Conservation (phyloP, 352 stramenopile species). For the Phytophthora constricta region DNA sequence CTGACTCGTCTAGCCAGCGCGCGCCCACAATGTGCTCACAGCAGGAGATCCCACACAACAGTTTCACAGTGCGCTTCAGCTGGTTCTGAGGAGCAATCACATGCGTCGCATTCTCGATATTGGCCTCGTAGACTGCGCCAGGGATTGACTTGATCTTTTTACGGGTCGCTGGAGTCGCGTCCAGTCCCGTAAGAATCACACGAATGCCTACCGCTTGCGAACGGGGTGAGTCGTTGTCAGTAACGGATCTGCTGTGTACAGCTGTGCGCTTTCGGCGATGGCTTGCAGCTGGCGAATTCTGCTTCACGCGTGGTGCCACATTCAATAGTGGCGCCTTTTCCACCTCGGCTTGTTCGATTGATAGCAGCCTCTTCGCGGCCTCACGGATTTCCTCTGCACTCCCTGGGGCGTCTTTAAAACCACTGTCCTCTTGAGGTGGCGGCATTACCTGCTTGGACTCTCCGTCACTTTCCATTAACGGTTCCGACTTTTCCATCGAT, state of each 20-base stretch:
- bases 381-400: not conserved
- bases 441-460: not conserved
- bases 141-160: slow-evolving; percentile 56
- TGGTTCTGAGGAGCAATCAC: slow-evolving; percentile 49
- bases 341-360: not conserved
- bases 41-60: slow-evolving; percentile 63
- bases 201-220: slow-evolving; percentile 37
- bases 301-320: not conserved
- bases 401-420: not conserved
- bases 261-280: slow-evolving; percentile 18
- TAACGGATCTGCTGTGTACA: slow-evolving; percentile 13
- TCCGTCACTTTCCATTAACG: not conserved
- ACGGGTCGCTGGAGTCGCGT: slow-evolving; percentile 41
- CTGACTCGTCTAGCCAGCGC: slow-evolving; percentile 56
- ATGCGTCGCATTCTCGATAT: slow-evolving; percentile 55
- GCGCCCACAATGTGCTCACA: slow-evolving; percentile 57
- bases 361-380: not conserved
- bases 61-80: slow-evolving; percentile 66
- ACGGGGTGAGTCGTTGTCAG: slow-evolving; percentile 15
- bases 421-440: not conserved
- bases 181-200: slow-evolving; percentile 58
- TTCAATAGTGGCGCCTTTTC: not conserved
- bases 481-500: slow-evolving; percentile 2
- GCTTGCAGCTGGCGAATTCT: slow-evolving; percentile 8
- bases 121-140: slow-evolving; percentile 49